Evolutionary conservation across 2,329 filamentous ascomycete species (phyloP).

Genomic region (Paraphoma sp.): DNA sequence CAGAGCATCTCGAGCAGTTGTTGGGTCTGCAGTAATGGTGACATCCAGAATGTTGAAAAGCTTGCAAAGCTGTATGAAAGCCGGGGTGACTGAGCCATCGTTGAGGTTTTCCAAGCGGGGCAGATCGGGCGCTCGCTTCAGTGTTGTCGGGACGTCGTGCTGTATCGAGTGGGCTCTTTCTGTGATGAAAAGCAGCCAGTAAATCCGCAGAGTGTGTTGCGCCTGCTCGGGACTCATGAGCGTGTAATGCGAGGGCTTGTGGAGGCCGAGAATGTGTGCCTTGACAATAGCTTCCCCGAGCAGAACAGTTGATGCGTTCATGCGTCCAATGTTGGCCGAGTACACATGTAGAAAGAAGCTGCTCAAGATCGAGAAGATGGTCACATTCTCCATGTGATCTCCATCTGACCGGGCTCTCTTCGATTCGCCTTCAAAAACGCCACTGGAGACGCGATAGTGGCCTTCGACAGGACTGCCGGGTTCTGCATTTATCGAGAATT

Average conservation of each 20-base stretch:
- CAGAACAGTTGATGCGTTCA: constrained; percentile 40
- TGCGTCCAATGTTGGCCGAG: constrained; percentile 43
- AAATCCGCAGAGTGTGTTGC: constrained; percentile 40
- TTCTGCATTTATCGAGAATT: constrained; percentile 42
- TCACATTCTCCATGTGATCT: constrained; percentile 41
- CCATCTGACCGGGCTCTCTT: constrained; percentile 33
- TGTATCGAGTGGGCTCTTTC: constrained; percentile 46
- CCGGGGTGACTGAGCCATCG: constrained; percentile 40
- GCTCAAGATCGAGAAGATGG: constrained; percentile 36
- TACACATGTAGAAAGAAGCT: constrained; percentile 46
- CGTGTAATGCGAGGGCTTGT: constrained; percentile 35
- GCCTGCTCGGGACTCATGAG: constrained; percentile 30
- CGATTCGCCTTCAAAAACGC: constrained; percentile 38
- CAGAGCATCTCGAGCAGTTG: constrained; percentile 36
- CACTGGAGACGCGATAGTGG: constrained; percentile 40
- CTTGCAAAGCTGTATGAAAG: constrained; percentile 43
- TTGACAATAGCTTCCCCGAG: constrained; percentile 44
- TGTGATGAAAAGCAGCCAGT: constrained; percentile 46
- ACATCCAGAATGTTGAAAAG: constrained; percentile 44
- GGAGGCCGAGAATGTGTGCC: constrained; percentile 41
- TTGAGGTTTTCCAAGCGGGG: constrained; percentile 36
- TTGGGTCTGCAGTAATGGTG: constrained; percentile 42
- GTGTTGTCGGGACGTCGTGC: constrained; percentile 41
- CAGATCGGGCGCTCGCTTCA: constrained; percentile 39
- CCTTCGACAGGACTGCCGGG: constrained; percentile 40